Evolutionary conservation across 2,329 filamentous ascomycete species (phyloP).

Genomic region (Zarea fungicola): DNA sequence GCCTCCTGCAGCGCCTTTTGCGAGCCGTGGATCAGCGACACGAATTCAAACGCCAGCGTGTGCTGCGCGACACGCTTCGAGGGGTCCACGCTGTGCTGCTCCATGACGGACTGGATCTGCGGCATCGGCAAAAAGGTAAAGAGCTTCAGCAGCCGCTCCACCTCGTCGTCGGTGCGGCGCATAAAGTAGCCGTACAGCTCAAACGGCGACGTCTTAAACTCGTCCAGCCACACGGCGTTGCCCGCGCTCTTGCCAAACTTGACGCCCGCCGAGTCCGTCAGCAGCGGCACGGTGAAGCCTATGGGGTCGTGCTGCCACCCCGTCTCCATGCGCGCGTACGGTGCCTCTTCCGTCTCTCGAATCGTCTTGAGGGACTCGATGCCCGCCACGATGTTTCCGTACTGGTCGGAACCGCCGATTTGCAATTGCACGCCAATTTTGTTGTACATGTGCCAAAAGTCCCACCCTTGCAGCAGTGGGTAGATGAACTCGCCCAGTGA

Average conservation of each 20-base stretch:
- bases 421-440: slow-evolving; percentile 70
- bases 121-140: slow-evolving; percentile 80
- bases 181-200: slow-evolving; percentile 92
- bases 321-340: slow-evolving; percentile 32
- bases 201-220: slow-evolving; percentile 71
- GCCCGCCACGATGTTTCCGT: slow-evolving; percentile 89
- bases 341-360: slow-evolving; percentile 50
- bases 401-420: slow-evolving; percentile 93
- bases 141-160: slow-evolving; percentile 76
- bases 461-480: slow-evolving; percentile 89
- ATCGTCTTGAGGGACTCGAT: slow-evolving; percentile 79
- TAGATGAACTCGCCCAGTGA: slow-evolving; percentile 92
- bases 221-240: slow-evolving; percentile 90
- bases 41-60: slow-evolving; percentile 72
- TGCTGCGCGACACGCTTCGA: slow-evolving; percentile 77
- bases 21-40: slow-evolving; percentile 71
- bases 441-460: slow-evolving; percentile 84
- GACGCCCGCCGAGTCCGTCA: slow-evolving; percentile 77
- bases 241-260: slow-evolving; percentile 96
- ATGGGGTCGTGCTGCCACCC: slow-evolving; percentile 55
- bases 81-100: slow-evolving; percentile 61
- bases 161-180: slow-evolving; percentile 71
- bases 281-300: slow-evolving; percentile 84
- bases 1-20: slow-evolving; percentile 59
- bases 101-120: slow-evolving; percentile 64